phyloP scores from a whole-genome alignment of 495 filamentous ascomycete species.

The Penicillium psychrofluorescens region DNA sequence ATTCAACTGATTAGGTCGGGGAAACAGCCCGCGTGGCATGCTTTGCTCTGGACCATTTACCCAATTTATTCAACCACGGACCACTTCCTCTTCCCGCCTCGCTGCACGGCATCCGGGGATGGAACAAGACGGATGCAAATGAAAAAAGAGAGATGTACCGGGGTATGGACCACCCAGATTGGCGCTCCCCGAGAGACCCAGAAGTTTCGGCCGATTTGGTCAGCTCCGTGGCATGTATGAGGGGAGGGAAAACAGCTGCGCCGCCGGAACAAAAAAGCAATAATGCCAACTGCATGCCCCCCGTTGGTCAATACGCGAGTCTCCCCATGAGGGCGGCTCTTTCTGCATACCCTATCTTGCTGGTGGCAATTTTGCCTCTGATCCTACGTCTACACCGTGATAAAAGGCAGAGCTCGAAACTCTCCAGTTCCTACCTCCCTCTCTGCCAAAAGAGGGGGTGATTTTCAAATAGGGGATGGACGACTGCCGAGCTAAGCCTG shows the following conservation, averaged over 20 bases:
- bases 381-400: too few relatives aligned
- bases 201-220: background rate
- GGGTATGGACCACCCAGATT: background rate
- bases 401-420: too few relatives aligned
- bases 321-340: too few relatives aligned
- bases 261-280: too few relatives aligned
- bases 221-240: too few relatives aligned
- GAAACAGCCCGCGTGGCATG: background rate
- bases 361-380: too few relatives aligned
- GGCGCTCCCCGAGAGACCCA: background rate
- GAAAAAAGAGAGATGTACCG: background rate
- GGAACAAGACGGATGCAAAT: slow-evolving; percentile 10
- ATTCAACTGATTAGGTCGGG: background rate
- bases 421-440: too few relatives aligned
- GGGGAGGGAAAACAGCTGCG: too few relatives aligned
- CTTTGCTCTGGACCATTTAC: background rate
- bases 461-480: background rate
- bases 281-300: too few relatives aligned
- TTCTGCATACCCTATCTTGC: too few relatives aligned
- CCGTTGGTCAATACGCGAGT: too few relatives aligned
- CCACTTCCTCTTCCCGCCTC: background rate
- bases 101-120: slow-evolving; percentile 10
- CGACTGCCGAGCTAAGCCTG: background rate
- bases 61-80: background rate
- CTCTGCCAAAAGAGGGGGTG: too few relatives aligned